phyloP scores from a whole-genome alignment of 106 monocot species.

The Triglochin maritima region DNA sequence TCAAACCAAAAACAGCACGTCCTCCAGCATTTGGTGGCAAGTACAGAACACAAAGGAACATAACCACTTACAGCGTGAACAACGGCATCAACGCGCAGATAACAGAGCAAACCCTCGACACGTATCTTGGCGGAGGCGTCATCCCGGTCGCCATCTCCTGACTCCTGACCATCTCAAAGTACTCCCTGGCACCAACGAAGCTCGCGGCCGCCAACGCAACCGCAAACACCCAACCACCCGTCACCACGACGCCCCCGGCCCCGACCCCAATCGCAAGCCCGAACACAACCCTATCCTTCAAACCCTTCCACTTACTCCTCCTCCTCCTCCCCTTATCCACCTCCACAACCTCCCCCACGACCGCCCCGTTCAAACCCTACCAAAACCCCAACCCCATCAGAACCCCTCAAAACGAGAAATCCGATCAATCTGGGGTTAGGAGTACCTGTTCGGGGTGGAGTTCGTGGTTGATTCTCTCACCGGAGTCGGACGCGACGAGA shows the following conservation, averaged over 20 bases:
- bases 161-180: constrained; percentile 76
- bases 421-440: neutral
- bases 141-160: constrained; percentile 62
- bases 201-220: constrained; percentile 44
- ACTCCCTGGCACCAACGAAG: constrained; percentile 61
- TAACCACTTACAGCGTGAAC: constrained; percentile 50
- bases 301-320: neutral
- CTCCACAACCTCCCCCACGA: neutral
- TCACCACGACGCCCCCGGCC: constrained; percentile 49
- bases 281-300: constrained; percentile 54
- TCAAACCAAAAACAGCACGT: no score
- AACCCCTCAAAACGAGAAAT: neutral
- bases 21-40: no score
- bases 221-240: constrained; percentile 86
- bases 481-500: neutral
- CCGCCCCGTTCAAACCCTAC: neutral
- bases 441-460: neutral
- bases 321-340: neutral
- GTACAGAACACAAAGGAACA: neutral
- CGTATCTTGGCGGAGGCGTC: constrained; percentile 86
- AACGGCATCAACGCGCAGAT: constrained; percentile 79
- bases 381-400: neutral
- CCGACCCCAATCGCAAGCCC: constrained; percentile 71
- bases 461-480: neutral
- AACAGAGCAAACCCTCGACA: constrained; percentile 68